phyloP scores from a whole-genome alignment of 179 eudicot species.

The Nepenthes alata region DNA sequence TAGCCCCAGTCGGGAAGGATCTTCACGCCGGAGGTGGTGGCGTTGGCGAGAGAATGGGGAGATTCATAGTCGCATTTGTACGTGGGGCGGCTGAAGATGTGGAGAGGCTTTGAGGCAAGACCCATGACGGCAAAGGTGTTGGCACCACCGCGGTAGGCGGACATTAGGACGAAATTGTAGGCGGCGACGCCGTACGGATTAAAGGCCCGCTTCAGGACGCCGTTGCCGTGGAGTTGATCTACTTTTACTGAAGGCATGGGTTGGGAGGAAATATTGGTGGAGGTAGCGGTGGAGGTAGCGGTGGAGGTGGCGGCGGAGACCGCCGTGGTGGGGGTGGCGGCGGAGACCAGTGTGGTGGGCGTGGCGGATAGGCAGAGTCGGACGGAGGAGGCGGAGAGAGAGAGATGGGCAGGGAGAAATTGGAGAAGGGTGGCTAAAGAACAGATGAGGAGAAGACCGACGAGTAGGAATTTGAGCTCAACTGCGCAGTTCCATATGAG shows the following conservation, averaged over 20 bases:
- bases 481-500: slow-evolving; percentile 44
- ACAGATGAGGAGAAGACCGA: slow-evolving; percentile 41
- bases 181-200: slow-evolving; percentile 53
- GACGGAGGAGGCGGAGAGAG: slow-evolving; percentile 35
- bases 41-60: neutral
- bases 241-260: neutral
- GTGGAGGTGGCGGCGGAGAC: slow-evolving; percentile 7
- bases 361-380: slow-evolving; percentile 17
- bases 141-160: slow-evolving; percentile 68
- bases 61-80: slow-evolving; percentile 43
- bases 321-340: neutral
- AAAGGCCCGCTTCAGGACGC: slow-evolving; percentile 33
- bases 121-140: slow-evolving; percentile 55
- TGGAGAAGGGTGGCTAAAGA: slow-evolving; percentile 34
- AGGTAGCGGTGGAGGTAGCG: neutral
- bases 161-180: slow-evolving; percentile 62
- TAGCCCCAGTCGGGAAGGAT: slow-evolving; percentile 82
- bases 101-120: slow-evolving; percentile 59
- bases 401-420: slow-evolving; percentile 36
- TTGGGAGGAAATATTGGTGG: slow-evolving; percentile 2
- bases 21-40: slow-evolving; percentile 17
- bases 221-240: slow-evolving; percentile 12
- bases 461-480: slow-evolving; percentile 45
- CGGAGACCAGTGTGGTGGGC: slow-evolving; percentile 6
- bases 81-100: slow-evolving; percentile 35